A percentile compares a stretch with the other conserved stretches of the same genome.
phyloP scores from a whole-genome alignment of 768 basidiomycete genomes.

The Pleurotus citrinopileatus region DNA sequence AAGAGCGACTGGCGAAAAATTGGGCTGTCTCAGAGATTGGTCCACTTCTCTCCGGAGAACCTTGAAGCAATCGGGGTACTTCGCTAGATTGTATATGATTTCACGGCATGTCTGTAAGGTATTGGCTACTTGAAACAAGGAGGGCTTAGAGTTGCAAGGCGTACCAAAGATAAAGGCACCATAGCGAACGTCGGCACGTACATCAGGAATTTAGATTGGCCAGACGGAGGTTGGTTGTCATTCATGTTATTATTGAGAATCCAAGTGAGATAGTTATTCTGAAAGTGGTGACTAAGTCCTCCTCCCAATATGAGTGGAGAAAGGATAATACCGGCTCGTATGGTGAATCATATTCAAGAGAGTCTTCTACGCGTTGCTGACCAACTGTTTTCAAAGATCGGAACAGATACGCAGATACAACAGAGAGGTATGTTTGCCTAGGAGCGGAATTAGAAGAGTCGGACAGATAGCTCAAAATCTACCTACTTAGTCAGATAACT shows the following conservation, averaged over 20 bases:
- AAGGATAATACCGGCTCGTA: too few relatives aligned
- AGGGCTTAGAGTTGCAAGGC: too few relatives aligned
- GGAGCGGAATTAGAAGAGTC: too few relatives aligned
- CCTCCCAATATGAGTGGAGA: too few relatives aligned
- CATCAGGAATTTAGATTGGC: slow-evolving; percentile 20
- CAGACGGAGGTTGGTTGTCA: not conserved
- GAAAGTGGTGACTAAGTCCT: too few relatives aligned
- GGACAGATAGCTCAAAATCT: too few relatives aligned
- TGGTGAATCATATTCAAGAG: too few relatives aligned
- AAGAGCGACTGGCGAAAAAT: slow-evolving; percentile 31
- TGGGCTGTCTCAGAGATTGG: slow-evolving; percentile 21
- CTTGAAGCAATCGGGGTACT: slow-evolving; percentile 27
- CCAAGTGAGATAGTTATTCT: not conserved
- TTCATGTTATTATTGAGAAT: not conserved
- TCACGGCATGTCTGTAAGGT: slow-evolving; percentile 29
- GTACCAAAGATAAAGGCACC: slow-evolving; percentile 36
- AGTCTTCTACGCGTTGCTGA: too few relatives aligned
- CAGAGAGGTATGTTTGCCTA: too few relatives aligned
- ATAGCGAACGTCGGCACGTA: slow-evolving; percentile 28
- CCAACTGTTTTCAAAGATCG: too few relatives aligned
- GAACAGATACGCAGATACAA: too few relatives aligned
- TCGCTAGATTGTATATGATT: slow-evolving; percentile 34
- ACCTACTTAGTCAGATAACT: not conserved
- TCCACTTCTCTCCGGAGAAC: slow-evolving; percentile 40
- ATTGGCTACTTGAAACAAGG: too few relatives aligned